These are phyloP conservation scores for Byssothecium circinans DNA, from an alignment of 2,329 filamentous ascomycete species.

Conservation along the genomic window DNA sequence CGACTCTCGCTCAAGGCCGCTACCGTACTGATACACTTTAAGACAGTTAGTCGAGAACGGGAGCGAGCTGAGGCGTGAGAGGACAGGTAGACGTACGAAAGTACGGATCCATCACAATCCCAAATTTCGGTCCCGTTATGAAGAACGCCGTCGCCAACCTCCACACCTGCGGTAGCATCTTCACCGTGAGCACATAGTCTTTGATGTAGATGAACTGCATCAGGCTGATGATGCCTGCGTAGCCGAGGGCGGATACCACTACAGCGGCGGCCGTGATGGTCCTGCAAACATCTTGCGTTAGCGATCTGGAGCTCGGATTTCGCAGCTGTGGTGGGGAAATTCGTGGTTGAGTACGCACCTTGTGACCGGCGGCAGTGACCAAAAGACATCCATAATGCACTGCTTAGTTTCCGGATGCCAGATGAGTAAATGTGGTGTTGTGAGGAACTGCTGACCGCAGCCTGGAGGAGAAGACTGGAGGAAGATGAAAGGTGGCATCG, in stretches of 20 bases:
- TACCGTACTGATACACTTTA: conserved; percentile 74
- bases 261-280: conserved; percentile 68
- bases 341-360: conserved; percentile 60
- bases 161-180: conserved; percentile 60
- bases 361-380: conserved; percentile 66
- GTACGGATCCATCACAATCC: conserved; percentile 73
- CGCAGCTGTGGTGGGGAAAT: conserved; percentile 1
- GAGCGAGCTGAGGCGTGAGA: neutral
- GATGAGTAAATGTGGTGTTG: conserved; percentile 17
- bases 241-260: conserved; percentile 62
- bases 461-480: conserved; percentile 32
- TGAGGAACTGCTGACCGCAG: conserved; percentile 38
- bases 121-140: conserved; percentile 57
- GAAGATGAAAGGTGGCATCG: conserved; percentile 25
- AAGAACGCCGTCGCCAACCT: conserved; percentile 61
- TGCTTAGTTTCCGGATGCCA: conserved; percentile 20
- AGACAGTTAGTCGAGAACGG: conserved; percentile 30
- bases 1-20: conserved; percentile 70
- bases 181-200: conserved; percentile 57
- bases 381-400: conserved; percentile 61
- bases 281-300: conserved; percentile 60
- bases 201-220: conserved; percentile 59
- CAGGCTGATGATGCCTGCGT: conserved; percentile 58
- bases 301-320: conserved; percentile 10
- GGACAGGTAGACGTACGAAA: conserved; percentile 55